Evolutionary conservation across 768 basidiomycete genomes (phyloP).

Genomic region (Pisolithus microcarpus): DNA sequence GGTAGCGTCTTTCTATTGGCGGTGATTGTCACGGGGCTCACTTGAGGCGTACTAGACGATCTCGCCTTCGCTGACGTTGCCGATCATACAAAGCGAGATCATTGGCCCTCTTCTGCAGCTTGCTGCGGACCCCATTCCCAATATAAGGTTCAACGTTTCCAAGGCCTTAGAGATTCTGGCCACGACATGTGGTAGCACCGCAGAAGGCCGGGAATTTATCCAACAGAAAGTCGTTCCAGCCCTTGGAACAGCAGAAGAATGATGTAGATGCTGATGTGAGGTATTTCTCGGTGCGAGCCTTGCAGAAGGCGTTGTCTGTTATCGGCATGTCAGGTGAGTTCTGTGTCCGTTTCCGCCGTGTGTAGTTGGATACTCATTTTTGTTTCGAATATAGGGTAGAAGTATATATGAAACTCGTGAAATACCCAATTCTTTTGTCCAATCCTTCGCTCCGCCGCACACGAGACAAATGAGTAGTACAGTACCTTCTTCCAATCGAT

Average conservation of each 20-base stretch:
- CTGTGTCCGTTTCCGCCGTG: neutral
- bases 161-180: conserved; percentile 91
- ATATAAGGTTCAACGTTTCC: conserved; percentile 98
- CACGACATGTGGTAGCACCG: conserved; percentile 49
- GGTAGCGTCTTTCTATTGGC: conserved; percentile 40
- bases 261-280: conserved; percentile 95
- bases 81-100: conserved; percentile 79
- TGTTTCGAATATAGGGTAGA: conserved; percentile 11
- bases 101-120: conserved; percentile 78
- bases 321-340: conserved; percentile 32
- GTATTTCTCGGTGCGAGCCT: conserved; percentile 82
- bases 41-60: conserved; percentile 63
- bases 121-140: conserved; percentile 88
- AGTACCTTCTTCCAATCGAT: conserved; percentile 25
- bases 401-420: conserved; percentile 15
- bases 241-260: conserved; percentile 76
- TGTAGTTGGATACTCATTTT: conserved; percentile 1
- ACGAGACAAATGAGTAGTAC: conserved; percentile 25
- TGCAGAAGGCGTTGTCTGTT: conserved; percentile 45
- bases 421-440: conserved; percentile 25
- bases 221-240: conserved; percentile 71
- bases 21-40: conserved; percentile 3
- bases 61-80: conserved; percentile 77
- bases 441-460: conserved; percentile 14
- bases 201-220: conserved; percentile 71